These are phyloP conservation scores for Azolla pinnata DNA, from an alignment of 75 land plant species.

Conservation along the genomic window DNA sequence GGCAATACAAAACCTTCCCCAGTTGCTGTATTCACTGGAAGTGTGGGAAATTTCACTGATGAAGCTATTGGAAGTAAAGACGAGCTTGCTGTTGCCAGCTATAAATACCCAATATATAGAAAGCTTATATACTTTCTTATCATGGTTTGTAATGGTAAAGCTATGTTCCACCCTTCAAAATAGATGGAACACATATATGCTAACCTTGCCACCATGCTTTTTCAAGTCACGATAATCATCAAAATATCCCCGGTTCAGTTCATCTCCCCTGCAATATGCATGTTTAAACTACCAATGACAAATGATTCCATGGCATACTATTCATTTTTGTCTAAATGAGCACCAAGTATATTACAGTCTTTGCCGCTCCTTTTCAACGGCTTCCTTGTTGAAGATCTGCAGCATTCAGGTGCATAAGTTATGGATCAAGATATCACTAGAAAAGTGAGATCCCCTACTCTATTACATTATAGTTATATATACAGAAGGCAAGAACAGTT, in stretches of 20 bases:
- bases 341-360: constrained; percentile 7
- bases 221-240: constrained; percentile 27
- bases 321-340: not conserved
- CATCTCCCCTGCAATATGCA: constrained; percentile 11
- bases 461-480: too few species aligned
- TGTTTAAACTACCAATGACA: not conserved
- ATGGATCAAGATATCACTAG: too few species aligned
- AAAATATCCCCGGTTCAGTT: constrained; percentile 32
- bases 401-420: too few species aligned
- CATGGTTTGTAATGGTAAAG: not conserved
- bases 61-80: constrained; percentile 9
- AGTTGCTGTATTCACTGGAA: constrained; percentile 7
- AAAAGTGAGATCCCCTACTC: too few species aligned
- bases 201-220: constrained; percentile 26
- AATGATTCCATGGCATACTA: not conserved
- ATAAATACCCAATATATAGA: not conserved
- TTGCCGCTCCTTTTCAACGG: constrained; percentile 21
- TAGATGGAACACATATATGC: not conserved
- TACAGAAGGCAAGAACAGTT: too few species aligned
- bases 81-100: constrained; percentile 13
- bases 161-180: not conserved
- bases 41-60: constrained; percentile 16
- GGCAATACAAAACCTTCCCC: constrained; percentile 15
- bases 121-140: not conserved
- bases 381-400: constrained; percentile 22